These are phyloP conservation scores for Termitomyces heimii DNA, from an alignment of 768 basidiomycete species.

Conservation along the genomic window DNA sequence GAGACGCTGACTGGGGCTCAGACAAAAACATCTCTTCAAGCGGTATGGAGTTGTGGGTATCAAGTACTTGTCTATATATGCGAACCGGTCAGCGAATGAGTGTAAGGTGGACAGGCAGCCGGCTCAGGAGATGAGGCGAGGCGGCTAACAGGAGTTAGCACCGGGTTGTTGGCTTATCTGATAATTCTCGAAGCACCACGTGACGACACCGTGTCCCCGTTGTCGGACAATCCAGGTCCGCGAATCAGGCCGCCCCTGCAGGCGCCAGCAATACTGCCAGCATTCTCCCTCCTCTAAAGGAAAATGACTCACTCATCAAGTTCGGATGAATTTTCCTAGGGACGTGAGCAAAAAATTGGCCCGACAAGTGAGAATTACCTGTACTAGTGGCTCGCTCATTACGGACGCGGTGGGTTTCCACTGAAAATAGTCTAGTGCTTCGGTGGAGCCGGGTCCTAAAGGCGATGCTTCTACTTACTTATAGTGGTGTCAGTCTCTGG, in stretches of 20 bases:
- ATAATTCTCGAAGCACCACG: slow-evolving; percentile 8
- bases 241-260: not conserved
- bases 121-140: not conserved
- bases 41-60: slow-evolving; percentile 4
- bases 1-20: not conserved
- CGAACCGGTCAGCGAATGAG: not conserved
- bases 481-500: not conserved
- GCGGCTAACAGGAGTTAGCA: not conserved
- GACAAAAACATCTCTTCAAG: slow-evolving; percentile 5
- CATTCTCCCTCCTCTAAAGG: not conserved
- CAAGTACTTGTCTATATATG: not conserved
- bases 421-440: not conserved
- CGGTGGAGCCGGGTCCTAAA: not conserved
- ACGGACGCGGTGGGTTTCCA: not conserved
- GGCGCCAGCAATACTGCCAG: not conserved
- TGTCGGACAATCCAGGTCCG: not conserved
- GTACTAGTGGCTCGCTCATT: not conserved
- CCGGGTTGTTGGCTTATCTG: slow-evolving; percentile 11
- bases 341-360: not conserved
- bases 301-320: not conserved
- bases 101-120: not conserved
- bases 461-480: not conserved
- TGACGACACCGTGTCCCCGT: not conserved
- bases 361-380: not conserved
- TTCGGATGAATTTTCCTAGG: not conserved